Evolutionary conservation across 768 basidiomycete species (phyloP).

Genomic region (Butyriboletus loyo): DNA sequence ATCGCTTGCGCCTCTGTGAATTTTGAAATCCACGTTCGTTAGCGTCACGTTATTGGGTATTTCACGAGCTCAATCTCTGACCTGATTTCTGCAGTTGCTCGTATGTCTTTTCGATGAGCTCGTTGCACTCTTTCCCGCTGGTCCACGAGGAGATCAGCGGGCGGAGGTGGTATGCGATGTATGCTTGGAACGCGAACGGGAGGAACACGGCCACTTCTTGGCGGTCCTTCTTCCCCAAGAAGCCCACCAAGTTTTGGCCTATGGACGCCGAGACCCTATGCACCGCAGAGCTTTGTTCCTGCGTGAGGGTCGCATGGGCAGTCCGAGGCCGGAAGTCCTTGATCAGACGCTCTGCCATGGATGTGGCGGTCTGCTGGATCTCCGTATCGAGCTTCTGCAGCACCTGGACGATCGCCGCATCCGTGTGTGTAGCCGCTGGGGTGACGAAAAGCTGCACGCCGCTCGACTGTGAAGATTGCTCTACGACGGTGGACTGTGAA

Average conservation of each 20-base stretch:
- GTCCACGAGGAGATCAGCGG: conserved; percentile 11
- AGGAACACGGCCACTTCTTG: conserved; percentile 2
- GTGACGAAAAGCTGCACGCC: conserved; percentile 1
- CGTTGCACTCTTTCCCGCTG: neutral
- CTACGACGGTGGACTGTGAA: no score
- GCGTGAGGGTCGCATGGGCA: neutral
- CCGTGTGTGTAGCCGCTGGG: conserved; percentile 7
- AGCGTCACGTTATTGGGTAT: neutral
- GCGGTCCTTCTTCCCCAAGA: neutral
- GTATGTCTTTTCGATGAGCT: conserved; percentile 4
- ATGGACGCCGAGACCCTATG: neutral
- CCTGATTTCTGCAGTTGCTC: conserved; percentile 3
- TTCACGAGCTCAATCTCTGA: neutral
- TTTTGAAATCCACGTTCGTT: neutral
- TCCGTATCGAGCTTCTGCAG: conserved; percentile 12
- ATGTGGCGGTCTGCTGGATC: conserved; percentile 4
- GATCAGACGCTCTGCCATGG: conserved; percentile 4
- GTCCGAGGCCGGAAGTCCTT: neutral
- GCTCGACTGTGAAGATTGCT: no score
- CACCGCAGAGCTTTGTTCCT: neutral
- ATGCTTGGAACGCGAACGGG: conserved; percentile 8
- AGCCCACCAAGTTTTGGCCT: neutral
- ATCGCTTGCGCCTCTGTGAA: conserved; percentile 5
- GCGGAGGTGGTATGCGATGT: neutral
- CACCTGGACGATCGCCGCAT: neutral